A percentile compares a stretch with the other conserved stretches of the same genome.
These are phyloP conservation scores for Lactuca saligna DNA, from an alignment of 129 eudicot species.

Conservation along the genomic window DNA sequence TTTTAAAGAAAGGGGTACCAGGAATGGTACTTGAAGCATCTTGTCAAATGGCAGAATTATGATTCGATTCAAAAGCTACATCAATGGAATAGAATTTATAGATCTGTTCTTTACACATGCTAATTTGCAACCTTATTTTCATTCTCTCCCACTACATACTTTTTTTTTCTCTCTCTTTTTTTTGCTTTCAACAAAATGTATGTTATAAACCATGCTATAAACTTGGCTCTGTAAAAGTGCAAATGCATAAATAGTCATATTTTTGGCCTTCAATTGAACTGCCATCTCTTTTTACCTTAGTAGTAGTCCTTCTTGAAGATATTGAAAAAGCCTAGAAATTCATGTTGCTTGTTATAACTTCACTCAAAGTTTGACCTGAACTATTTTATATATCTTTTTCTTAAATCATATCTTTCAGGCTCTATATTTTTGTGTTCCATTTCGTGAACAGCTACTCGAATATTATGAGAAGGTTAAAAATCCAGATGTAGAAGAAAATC, in stretches of 20 bases:
- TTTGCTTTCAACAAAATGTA: not conserved
- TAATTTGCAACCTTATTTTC: slow-evolving; percentile 1
- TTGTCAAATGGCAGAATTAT: slow-evolving; percentile 6
- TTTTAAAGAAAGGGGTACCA: not conserved
- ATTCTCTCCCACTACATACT: not conserved
- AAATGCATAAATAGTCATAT: slow-evolving; percentile 4
- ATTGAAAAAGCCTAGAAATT: not conserved
- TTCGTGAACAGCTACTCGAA: slow-evolving; percentile 86
- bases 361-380: not conserved
- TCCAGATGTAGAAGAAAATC: slow-evolving; percentile 83
- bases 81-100: slow-evolving; percentile 3
- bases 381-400: slow-evolving; percentile 5
- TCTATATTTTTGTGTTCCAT: slow-evolving; percentile 92
- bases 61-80: slow-evolving; percentile 1
- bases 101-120: not conserved
- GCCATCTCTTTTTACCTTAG: not conserved
- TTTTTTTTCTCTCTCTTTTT: not conserved
- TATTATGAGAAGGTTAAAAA: slow-evolving; percentile 68
- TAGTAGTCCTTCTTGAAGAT: not conserved
- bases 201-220: not conserved
- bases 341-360: slow-evolving; percentile 1
- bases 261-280: slow-evolving; percentile 5
- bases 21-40: not conserved
- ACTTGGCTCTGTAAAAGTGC: not conserved
- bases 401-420: slow-evolving; percentile 48